Evolutionary conservation across 2,329 filamentous ascomycete species (phyloP).

Genomic region (Calonectria crousiana): DNA sequence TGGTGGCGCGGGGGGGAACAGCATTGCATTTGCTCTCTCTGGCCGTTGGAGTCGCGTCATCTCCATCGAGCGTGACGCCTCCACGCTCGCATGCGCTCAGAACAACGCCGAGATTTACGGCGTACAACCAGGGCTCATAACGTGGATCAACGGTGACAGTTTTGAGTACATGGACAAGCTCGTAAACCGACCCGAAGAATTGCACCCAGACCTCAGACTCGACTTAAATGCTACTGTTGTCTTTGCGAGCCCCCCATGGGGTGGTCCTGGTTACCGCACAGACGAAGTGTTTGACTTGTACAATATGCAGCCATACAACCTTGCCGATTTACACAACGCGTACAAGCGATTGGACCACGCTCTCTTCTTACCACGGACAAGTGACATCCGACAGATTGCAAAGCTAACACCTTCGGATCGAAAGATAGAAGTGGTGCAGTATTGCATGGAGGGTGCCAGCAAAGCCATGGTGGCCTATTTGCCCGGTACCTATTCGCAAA

Average conservation of each 20-base stretch:
- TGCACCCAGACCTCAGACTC: slow-evolving; percentile 56
- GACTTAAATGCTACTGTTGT: slow-evolving; percentile 58
- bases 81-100: slow-evolving; percentile 88
- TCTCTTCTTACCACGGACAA: slow-evolving; percentile 88
- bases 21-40: slow-evolving; percentile 91
- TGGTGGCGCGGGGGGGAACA: slow-evolving; percentile 91
- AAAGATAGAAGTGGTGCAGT: slow-evolving; percentile 84
- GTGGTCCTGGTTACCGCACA: slow-evolving; percentile 66
- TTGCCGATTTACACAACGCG: slow-evolving; percentile 71
- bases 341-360: slow-evolving; percentile 73
- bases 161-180: slow-evolving; percentile 76
- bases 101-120: slow-evolving; percentile 91
- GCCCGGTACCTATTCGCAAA: slow-evolving; percentile 49
- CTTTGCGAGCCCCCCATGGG: slow-evolving; percentile 73
- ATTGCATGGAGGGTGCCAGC: slow-evolving; percentile 90
- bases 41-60: slow-evolving; percentile 86
- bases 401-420: slow-evolving; percentile 60
- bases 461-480: slow-evolving; percentile 81
- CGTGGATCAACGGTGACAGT: slow-evolving; percentile 89
- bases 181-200: slow-evolving; percentile 49
- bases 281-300: slow-evolving; percentile 83
- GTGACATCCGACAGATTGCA: slow-evolving; percentile 84
- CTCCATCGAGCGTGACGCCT: slow-evolving; percentile 86
- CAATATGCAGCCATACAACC: slow-evolving; percentile 89
- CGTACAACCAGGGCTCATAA: slow-evolving; percentile 77